Base-by-base conservation (phyloP, 2,329 filamentous ascomycete genomes). In the Fusarium proliferatum region DNA sequence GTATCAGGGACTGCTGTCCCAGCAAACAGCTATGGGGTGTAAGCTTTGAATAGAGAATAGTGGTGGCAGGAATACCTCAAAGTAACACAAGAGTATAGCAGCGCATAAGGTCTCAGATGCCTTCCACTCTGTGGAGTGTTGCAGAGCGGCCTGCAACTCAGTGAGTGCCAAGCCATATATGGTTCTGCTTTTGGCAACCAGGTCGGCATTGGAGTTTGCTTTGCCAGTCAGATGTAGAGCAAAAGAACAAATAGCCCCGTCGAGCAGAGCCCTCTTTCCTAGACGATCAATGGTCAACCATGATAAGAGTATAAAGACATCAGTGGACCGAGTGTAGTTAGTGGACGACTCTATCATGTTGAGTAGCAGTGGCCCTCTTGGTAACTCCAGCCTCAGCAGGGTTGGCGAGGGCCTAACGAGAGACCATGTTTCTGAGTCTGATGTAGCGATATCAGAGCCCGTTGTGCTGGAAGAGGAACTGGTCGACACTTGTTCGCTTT, bases 81-180 rank as follows among this genome's bases (percentile, higher is more conserved):
- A 84, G 21, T 83, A 74, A 60, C 82, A 83, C 45, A 85, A 72
- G 43, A 85, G 70, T 72, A 85, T 83, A 49, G 82, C 79, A 5
- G 85, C 76, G 59, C 82, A 84, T 33, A 84, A 73, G n/a, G 83
- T 85, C 74, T 85, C 84, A 3, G 82, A 77, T 19, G 81, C 75
- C 66, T 77, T 81, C 83, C 83, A 85, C 66, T 82, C 80, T 21
- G 71, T 71, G 4, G 80, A 77, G 68, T 85, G 83, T 61, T 79
- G 76, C 48, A 85, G 73, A 12, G 81, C 79, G 28, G 59, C 62
- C 63, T 84, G 84, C 51, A 85, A 76, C 33, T 78, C 78, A 15
- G 55, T 69, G 43, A 85, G 76, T 34, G 82, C 80, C 68, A 79
- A 76, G 19, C 81, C 82, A 63, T 85, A 85, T n/a, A 84, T 71